Percentiles rank a stretch among this genome's conserved stretches.
These are phyloP conservation scores for Pseudotsuga menziesii DNA, from an alignment of 75 land plant genomes.

Conservation along the genomic window DNA sequence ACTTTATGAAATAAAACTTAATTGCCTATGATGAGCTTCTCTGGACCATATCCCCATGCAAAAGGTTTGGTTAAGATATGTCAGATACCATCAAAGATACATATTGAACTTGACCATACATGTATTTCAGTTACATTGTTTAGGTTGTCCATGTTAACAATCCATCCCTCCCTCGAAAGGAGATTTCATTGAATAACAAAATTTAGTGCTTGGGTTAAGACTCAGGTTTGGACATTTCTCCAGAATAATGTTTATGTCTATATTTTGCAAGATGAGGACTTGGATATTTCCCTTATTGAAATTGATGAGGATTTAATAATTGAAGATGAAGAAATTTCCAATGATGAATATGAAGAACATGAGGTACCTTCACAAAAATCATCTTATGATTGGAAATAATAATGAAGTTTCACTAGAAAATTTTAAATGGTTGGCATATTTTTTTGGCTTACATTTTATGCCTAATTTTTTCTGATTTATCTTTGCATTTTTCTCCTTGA, in stretches of 20 bases:
- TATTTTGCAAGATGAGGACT: conserved; percentile 12
- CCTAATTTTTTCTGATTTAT: too few species aligned
- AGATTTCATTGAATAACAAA: too few species aligned
- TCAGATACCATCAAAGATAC: conserved; percentile 11
- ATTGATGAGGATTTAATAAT: conserved; percentile 3
- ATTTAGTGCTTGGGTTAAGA: too few species aligned
- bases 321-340: conserved; percentile 14
- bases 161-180: not conserved
- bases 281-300: conserved; percentile 10
- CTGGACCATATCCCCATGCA: not conserved
- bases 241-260: not conserved
- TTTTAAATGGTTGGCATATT: too few species aligned
- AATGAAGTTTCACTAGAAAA: too few species aligned
- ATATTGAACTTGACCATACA: conserved; percentile 9
- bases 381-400: too few species aligned
- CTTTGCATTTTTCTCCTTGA: too few species aligned
- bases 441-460: too few species aligned
- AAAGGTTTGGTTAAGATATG: conserved; percentile 16
- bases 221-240: too few species aligned
- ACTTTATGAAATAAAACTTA: too few species aligned
- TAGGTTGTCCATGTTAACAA: too few species aligned
- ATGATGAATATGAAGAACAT: conserved; percentile 14
- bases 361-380: not conserved
- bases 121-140: not conserved
- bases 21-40: too few species aligned